A percentile compares a stretch with the other conserved stretches of the same genome.
Evolutionary conservation across 108 stramenopile genomes (phyloP).

Genomic region (Cyclotella kingstonii): DNA sequence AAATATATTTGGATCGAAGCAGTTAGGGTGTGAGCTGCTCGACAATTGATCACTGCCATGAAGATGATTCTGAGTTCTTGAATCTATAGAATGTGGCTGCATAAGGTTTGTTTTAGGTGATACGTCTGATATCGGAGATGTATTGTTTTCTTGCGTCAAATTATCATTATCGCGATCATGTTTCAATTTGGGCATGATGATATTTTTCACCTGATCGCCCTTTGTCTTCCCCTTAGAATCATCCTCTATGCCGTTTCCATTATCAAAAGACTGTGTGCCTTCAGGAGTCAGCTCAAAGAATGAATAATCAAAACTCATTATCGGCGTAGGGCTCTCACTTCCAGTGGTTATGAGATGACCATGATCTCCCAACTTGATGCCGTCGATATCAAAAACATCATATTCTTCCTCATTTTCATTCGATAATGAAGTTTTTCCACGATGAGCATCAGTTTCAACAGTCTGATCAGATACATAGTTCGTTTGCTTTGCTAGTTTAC

Average conservation of each 20-base stretch:
- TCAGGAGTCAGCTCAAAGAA: slow-evolving; percentile 41
- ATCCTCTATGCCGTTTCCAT: background rate
- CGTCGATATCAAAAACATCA: slow-evolving; percentile 4
- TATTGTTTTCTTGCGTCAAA: background rate
- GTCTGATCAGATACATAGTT: too few relatives aligned
- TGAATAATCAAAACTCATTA: slow-evolving; percentile 42
- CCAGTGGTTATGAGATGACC: background rate
- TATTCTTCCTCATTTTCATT: slow-evolving; percentile 11
- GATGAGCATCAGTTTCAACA: too few relatives aligned
- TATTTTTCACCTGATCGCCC: background rate
- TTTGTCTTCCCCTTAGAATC: background rate
- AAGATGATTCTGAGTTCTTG: slow-evolving; percentile 1
- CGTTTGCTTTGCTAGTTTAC: too few relatives aligned
- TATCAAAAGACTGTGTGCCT: slow-evolving; percentile 1
- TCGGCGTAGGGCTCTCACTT: slow-evolving; percentile 29
- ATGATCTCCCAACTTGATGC: background rate
- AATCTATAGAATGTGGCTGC: slow-evolving; percentile 2
- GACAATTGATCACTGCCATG: background rate
- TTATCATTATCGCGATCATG: background rate
- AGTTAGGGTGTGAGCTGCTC: background rate
- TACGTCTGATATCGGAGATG: background rate
- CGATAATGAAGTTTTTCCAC: too few relatives aligned
- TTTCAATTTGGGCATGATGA: background rate
- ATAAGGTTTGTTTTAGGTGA: background rate
- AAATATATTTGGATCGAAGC: slow-evolving; percentile 19